A percentile compares a stretch with the other conserved stretches of the same genome.
Conservation (phyloP, 2,329 filamentous ascomycete genomes). For the Colletotrichum neosansevieriae region DNA sequence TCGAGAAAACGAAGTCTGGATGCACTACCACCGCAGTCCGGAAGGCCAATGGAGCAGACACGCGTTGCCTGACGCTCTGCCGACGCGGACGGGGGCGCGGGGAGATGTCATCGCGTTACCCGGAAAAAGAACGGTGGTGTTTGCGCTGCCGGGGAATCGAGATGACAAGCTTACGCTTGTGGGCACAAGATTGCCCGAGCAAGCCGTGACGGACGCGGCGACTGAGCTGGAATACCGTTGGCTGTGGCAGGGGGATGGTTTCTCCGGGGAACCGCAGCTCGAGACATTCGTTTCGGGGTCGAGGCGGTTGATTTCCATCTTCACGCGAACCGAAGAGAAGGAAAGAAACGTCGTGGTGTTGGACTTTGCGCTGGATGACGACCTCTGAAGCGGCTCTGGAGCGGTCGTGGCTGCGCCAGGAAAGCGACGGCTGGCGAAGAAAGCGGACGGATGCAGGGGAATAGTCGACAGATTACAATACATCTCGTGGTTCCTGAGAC, state of each 20-base stretch:
- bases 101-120: conserved; percentile 30
- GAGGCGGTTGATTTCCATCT: conserved; percentile 24
- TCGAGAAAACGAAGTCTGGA: conserved; percentile 37
- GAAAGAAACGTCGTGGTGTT: conserved; percentile 32
- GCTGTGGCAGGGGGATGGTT: conserved; percentile 30
- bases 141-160: conserved; percentile 33
- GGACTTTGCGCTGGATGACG: conserved; percentile 27
- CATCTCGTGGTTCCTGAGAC: not conserved
- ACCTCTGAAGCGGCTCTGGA: conserved; percentile 3
- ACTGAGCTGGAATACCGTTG: conserved; percentile 8
- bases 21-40: conserved; percentile 32
- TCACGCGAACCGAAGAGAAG: conserved; percentile 34
- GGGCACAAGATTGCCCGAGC: conserved; percentile 14
- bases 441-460: not conserved
- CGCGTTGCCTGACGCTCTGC: conserved; percentile 20
- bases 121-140: conserved; percentile 16
- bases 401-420: too few relatives aligned
- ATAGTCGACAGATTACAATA: not conserved
- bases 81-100: conserved; percentile 32
- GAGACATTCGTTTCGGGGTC: conserved; percentile 29
- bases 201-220: not conserved
- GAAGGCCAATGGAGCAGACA: conserved; percentile 21
- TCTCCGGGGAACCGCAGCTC: conserved; percentile 36
- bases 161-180: conserved; percentile 29
- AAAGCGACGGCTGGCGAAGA: not conserved